phyloP scores from a whole-genome alignment of 2,329 filamentous ascomycete genomes.

The Macroventuria anomochaeta region DNA sequence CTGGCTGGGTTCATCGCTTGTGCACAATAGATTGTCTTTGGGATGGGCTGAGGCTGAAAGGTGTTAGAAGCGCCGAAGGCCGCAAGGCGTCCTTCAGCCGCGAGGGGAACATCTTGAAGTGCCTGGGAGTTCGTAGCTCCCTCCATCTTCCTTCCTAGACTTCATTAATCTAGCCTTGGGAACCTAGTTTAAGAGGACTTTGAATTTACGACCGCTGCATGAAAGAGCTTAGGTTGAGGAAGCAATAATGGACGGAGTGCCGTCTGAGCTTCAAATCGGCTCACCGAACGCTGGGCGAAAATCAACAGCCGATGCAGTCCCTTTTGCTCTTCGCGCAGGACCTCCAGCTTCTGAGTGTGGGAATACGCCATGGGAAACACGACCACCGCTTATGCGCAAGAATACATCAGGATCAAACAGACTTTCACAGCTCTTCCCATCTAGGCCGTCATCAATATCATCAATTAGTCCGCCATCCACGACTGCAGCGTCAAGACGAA shows the following conservation, averaged over 20 bases:
- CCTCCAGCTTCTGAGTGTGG: conserved; percentile 34
- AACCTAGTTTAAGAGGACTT: too few relatives aligned
- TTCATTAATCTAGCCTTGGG: too few relatives aligned
- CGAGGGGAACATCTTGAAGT: neutral
- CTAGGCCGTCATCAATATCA: conserved; percentile 37
- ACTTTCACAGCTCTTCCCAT: conserved; percentile 48
- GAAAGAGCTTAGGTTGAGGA: neutral
- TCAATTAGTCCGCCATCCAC: conserved; percentile 31
- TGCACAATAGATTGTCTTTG: neutral
- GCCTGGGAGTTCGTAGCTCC: too few relatives aligned
- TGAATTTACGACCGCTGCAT: neutral
- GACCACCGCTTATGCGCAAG: conserved; percentile 36
- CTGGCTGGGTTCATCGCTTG: neutral
- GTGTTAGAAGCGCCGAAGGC: conserved; percentile 18
- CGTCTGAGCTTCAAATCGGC: conserved; percentile 40
- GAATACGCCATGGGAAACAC: conserved; percentile 20
- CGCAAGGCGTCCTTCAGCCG: conserved; percentile 25
- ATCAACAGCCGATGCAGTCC: conserved; percentile 30
- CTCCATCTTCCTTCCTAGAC: too few relatives aligned
- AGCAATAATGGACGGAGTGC: conserved; percentile 38
- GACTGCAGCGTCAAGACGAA: conserved; percentile 30
- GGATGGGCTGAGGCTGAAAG: conserved; percentile 26
- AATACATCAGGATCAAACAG: conserved; percentile 43
- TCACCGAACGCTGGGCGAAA: conserved; percentile 30
- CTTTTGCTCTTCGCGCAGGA: conserved; percentile 38